Percentiles rank a stretch among this genome's conserved stretches.
phyloP scores from a whole-genome alignment of 148 eudicot species.

The Euryodendron excelsum region DNA sequence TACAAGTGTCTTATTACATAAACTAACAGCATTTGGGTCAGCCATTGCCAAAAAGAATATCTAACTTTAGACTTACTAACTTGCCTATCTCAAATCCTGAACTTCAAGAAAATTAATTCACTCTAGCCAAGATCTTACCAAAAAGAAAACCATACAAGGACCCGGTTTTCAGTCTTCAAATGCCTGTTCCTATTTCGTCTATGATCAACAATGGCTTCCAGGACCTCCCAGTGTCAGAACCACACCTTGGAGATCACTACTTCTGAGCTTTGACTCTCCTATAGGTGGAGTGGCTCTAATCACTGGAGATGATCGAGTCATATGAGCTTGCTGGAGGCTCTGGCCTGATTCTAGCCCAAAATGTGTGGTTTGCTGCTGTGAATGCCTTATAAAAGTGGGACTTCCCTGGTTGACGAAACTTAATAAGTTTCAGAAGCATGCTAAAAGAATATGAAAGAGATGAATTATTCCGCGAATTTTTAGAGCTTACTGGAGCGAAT shows the following conservation, averaged over 20 bases:
- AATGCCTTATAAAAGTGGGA: slow-evolving; percentile 20
- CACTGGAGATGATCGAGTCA: slow-evolving; percentile 27
- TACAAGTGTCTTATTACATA: background rate
- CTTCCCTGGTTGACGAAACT: slow-evolving; percentile 38
- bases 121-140: background rate
- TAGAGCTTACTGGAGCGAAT: slow-evolving; percentile 61
- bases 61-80: slow-evolving; percentile 1
- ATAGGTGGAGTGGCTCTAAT: slow-evolving; percentile 14
- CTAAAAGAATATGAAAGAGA: background rate
- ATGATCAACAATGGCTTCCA: slow-evolving; percentile 17
- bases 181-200: background rate
- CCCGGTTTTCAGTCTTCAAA: background rate
- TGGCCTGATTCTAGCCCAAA: slow-evolving; percentile 19
- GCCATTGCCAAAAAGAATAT: background rate
- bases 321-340: slow-evolving; percentile 18
- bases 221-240: slow-evolving; percentile 76
- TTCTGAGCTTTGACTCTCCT: slow-evolving; percentile 37
- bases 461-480: background rate
- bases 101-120: background rate
- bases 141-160: background rate
- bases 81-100: background rate
- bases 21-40: background rate
- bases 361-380: no score
- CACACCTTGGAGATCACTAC: slow-evolving; percentile 76
- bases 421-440: slow-evolving; percentile 1